Evolutionary conservation across 1,284 basidiomycete genomes (phyloP).

Genomic region (Porodaedalea pini): DNA sequence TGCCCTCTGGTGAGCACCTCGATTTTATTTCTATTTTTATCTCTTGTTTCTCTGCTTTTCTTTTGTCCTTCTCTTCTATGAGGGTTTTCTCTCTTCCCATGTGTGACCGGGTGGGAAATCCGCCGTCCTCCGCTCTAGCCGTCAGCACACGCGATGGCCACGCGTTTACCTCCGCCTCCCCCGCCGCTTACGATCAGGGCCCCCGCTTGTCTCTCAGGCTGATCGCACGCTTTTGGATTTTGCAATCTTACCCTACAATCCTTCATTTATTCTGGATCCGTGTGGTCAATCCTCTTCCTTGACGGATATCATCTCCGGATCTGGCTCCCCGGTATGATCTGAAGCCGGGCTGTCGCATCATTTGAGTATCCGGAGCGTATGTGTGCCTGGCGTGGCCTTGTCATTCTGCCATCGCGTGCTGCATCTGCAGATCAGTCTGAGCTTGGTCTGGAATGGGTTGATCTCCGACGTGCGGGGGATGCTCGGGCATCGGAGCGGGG

Average conservation of each 20-base stretch:
- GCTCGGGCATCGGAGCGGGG: too few relatives aligned
- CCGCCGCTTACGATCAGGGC: background rate
- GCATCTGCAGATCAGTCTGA: too few relatives aligned
- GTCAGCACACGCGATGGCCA: background rate
- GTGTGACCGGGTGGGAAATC: background rate
- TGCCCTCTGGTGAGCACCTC: conserved; percentile 20
- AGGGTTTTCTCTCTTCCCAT: background rate
- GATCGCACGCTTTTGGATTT: background rate
- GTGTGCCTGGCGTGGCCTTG: too few relatives aligned
- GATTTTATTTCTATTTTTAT: background rate
- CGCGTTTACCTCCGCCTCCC: background rate
- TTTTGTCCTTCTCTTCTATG: background rate
- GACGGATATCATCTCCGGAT: too few relatives aligned
- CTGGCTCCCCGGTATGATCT: too few relatives aligned
- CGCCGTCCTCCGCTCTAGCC: background rate
- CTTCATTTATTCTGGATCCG: too few relatives aligned
- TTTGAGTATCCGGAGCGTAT: too few relatives aligned
- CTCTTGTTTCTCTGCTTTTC: background rate
- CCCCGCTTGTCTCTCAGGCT: background rate
- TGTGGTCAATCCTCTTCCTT: too few relatives aligned
- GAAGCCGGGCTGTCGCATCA: too few relatives aligned
- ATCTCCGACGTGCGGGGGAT: too few relatives aligned
- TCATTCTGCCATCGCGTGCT: too few relatives aligned
- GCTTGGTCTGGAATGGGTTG: too few relatives aligned
- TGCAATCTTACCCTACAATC: background rate